phyloP scores from a whole-genome alignment of 2,329 filamentous ascomycete genomes.

The Diaporthe helianthi region DNA sequence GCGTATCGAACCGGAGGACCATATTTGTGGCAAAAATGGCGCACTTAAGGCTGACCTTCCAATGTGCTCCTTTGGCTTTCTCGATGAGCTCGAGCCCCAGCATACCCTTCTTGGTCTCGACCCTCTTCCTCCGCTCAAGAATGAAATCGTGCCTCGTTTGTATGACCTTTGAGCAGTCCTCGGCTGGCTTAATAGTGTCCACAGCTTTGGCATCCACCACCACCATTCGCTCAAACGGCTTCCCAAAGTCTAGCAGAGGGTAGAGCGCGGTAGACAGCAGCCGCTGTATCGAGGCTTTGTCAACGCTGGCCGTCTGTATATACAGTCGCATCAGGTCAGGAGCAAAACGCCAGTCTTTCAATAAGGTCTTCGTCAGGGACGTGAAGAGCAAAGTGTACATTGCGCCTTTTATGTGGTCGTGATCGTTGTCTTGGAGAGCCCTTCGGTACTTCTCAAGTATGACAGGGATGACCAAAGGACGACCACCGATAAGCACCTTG shows the following conservation, averaged over 20 bases:
- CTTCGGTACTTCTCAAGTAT: conserved; percentile 79
- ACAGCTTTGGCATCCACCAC: conserved; percentile 77
- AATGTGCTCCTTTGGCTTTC: conserved; percentile 81
- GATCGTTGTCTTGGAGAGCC: conserved; percentile 80
- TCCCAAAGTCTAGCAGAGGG: conserved; percentile 89
- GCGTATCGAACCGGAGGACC: conserved; percentile 87
- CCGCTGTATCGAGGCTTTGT: conserved; percentile 93
- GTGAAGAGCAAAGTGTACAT: conserved; percentile 92
- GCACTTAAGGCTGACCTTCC: conserved; percentile 93
- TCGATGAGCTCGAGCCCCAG: conserved; percentile 84
- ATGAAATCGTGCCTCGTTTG: conserved; percentile 76
- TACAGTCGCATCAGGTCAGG: conserved; percentile 89
- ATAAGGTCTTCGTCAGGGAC: conserved; percentile 84
- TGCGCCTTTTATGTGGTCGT: conserved; percentile 91
- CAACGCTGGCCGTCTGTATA: conserved; percentile 86
- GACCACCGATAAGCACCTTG: conserved; percentile 87
- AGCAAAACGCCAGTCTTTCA: conserved; percentile 93
- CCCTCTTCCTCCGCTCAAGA: conserved; percentile 73
- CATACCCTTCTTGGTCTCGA: conserved; percentile 83
- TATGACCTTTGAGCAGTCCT: conserved; percentile 69
- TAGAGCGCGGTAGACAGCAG: conserved; percentile 83
- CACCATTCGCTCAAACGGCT: conserved; percentile 84
- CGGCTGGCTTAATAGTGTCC: conserved; percentile 72
- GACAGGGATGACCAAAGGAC: conserved; percentile 88
- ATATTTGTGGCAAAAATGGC: conserved; percentile 90